Percentiles rank a stretch among this genome's conserved stretches.
phyloP scores from a whole-genome alignment of 345 rosid species.

The thale cress (Arabidopsis thaliana) region DNA sequence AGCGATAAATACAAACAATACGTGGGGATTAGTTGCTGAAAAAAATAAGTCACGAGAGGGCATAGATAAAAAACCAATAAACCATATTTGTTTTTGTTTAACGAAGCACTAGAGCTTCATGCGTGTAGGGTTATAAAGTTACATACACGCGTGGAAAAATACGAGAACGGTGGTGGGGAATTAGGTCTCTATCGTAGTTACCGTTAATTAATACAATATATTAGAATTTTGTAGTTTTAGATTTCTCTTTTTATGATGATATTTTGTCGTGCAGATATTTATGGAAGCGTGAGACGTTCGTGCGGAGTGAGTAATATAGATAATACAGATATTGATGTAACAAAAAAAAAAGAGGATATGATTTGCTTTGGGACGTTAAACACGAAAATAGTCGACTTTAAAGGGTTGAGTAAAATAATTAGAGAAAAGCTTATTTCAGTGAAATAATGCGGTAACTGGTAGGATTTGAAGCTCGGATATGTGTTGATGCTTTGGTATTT shows the following conservation, averaged over 20 bases:
- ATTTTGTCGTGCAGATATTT: not conserved
- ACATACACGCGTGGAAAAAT: conserved; percentile 29
- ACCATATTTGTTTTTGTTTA: conserved; percentile 12
- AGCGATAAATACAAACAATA: not conserved
- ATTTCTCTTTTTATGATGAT: not conserved
- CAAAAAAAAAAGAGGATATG: not conserved
- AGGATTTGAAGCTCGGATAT: not conserved
- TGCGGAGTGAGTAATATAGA: not conserved
- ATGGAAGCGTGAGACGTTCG: conserved; percentile 8
- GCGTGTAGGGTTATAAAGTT: conserved; percentile 37
- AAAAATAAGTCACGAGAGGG: not conserved
- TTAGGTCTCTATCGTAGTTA: conserved; percentile 15
- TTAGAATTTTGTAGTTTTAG: not conserved
- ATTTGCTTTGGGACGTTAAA: not conserved
- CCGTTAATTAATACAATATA: not conserved
- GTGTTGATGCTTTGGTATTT: not conserved
- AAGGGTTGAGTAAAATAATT: not conserved
- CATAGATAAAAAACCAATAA: conserved; percentile 17
- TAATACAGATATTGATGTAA: not conserved
- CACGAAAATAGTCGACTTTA: not conserved
- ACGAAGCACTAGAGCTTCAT: conserved; percentile 39
- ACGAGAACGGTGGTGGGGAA: conserved; percentile 16
- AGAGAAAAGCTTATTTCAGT: too few species aligned
- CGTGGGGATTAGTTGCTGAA: not conserved
- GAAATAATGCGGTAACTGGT: not conserved